phyloP scores from a whole-genome alignment of 2,329 filamentous ascomycete genomes.

The Pseudogymnoascus sp. region DNA sequence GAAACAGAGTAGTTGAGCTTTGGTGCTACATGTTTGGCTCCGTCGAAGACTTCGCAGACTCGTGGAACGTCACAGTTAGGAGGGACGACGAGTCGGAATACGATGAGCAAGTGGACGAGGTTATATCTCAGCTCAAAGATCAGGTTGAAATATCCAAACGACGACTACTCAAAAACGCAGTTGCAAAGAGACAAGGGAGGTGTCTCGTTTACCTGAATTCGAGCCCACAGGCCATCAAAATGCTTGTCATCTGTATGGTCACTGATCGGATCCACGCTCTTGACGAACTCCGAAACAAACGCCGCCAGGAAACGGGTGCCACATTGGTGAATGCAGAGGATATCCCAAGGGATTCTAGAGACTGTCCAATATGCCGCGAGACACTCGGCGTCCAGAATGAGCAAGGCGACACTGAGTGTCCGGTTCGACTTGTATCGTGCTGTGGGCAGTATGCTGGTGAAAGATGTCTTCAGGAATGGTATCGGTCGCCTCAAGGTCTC shows the following conservation, averaged over 20 bases:
- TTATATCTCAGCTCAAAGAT: constrained; percentile 11
- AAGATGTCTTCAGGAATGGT: constrained; percentile 17
- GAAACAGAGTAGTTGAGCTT: constrained; percentile 2
- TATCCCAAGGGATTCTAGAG: constrained; percentile 10
- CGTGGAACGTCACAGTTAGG: constrained; percentile 7
- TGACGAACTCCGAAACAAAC: neutral
- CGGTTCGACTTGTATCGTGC: constrained; percentile 18
- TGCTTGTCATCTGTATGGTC: constrained; percentile 20
- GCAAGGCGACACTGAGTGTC: constrained; percentile 11
- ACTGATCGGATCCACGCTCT: constrained; percentile 18
- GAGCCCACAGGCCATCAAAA: constrained; percentile 12
- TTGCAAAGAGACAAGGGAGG: constrained; percentile 13
- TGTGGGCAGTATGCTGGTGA: constrained; percentile 18
- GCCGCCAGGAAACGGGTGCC: constrained; percentile 11
- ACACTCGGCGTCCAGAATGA: constrained; percentile 10
- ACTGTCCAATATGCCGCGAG: constrained; percentile 19
- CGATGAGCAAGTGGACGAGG: constrained; percentile 13
- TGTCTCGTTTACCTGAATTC: neutral
- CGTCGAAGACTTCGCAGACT: neutral
- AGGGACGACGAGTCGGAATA: constrained; percentile 11
- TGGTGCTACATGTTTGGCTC: neutral
- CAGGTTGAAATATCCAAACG: constrained; percentile 11
- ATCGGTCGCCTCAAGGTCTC: neutral
- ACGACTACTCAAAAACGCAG: neutral
- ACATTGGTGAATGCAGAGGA: constrained; percentile 1